phyloP scores from a whole-genome alignment of 768 basidiomycete genomes.

The Panaeolus papilionaceus region DNA sequence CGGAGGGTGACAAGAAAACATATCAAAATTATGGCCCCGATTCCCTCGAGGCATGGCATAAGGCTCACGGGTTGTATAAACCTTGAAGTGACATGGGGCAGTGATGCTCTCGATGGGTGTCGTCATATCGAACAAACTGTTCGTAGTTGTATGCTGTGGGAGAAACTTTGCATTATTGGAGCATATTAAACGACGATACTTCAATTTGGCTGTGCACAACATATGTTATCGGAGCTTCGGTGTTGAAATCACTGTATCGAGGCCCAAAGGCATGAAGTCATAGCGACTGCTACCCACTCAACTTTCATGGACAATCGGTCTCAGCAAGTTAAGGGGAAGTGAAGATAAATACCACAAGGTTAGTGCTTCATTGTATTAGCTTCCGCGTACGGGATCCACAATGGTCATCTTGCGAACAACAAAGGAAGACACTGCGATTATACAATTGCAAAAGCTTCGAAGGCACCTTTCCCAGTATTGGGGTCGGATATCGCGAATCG shows the following conservation, averaged over 20 bases:
- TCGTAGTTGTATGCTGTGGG: not conserved
- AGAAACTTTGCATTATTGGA: not conserved
- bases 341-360: not conserved
- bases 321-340: constrained; percentile 3
- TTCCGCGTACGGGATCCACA: not conserved
- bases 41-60: constrained; percentile 68
- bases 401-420: not conserved
- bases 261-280: not conserved
- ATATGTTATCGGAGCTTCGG: not conserved
- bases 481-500: not conserved
- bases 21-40: constrained; percentile 50
- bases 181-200: not conserved
- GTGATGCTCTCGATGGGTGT: not conserved
- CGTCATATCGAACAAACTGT: not conserved
- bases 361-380: constrained; percentile 4
- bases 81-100: constrained; percentile 21
- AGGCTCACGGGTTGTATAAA: constrained; percentile 50
- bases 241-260: not conserved
- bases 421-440: constrained; percentile 2
- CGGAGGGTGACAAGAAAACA: constrained; percentile 57
- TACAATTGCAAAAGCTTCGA: not conserved
- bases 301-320: not conserved
- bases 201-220: not conserved
- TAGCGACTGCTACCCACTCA: not conserved
- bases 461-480: not conserved